Percentiles rank a stretch among this genome's conserved stretches.
Evolutionary conservation across 495 filamentous ascomycete species (phyloP).

Genomic region (Glonium stellatum): DNA sequence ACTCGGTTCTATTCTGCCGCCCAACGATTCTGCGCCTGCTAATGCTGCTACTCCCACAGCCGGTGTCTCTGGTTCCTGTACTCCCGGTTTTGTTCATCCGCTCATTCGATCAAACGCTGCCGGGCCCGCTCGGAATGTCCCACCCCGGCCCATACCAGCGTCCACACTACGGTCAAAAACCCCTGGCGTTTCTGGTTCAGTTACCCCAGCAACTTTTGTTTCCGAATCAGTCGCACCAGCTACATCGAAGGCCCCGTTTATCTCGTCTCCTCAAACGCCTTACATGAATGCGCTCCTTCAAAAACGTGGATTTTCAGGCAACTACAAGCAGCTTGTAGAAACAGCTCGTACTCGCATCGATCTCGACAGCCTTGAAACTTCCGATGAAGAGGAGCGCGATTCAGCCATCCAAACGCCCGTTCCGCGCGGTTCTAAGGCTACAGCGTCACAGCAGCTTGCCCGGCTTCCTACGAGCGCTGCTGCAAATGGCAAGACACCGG

Average conservation of each 20-base stretch:
- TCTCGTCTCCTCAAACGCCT: constrained; percentile 62
- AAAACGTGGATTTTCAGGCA: constrained; percentile 49
- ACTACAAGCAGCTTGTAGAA: constrained; percentile 22
- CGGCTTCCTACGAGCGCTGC: constrained; percentile 17
- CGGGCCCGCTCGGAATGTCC: constrained; percentile 19
- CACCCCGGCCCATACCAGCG: constrained; percentile 8
- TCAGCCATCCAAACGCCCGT: constrained; percentile 11
- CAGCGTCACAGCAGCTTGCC: constrained; percentile 15
- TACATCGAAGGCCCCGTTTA: constrained; percentile 36
- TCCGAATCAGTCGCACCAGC: neutral
- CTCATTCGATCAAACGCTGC: constrained; percentile 21
- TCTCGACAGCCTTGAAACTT: constrained; percentile 16
- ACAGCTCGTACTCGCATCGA: constrained; percentile 24
- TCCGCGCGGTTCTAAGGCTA: neutral
- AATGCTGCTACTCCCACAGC: constrained; percentile 15
- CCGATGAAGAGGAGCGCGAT: constrained; percentile 21
- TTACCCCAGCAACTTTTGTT: constrained; percentile 5
- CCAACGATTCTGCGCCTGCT: constrained; percentile 13
- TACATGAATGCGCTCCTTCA: constrained; percentile 67
- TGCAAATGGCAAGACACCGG: constrained; percentile 15
- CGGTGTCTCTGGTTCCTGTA: constrained; percentile 12
- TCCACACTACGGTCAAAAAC: neutral
- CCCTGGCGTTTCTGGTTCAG: neutral
- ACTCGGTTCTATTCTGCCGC: constrained; percentile 15
- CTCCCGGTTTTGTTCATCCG: constrained; percentile 23